A percentile compares a stretch with the other conserved stretches of the same genome.
These are phyloP conservation scores for Scenedesmus sp. DNA, from an alignment of 163 green algal genomes.

Conservation along the genomic window DNA sequence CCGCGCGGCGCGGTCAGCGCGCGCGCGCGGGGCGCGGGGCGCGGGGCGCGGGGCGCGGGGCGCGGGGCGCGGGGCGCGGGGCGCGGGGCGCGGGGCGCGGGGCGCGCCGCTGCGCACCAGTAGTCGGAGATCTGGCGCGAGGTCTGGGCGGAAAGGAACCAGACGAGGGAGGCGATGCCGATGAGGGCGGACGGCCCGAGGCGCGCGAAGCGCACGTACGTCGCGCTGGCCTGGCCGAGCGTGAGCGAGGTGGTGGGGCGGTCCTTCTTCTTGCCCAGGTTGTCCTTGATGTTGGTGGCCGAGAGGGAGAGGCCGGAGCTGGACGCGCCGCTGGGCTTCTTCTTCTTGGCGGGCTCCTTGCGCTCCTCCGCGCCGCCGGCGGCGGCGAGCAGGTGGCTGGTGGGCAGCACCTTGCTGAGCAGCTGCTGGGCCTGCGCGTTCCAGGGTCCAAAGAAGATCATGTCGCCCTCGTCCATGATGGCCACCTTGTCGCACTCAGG, in stretches of 20 bases:
- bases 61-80: too few relatives aligned
- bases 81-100: too few relatives aligned
- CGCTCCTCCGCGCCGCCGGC: conserved; percentile 54
- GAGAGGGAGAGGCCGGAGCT: conserved; percentile 11
- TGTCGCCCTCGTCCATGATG: conserved; percentile 61
- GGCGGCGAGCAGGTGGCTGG: conserved; percentile 61
- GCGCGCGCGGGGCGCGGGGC: too few relatives aligned
- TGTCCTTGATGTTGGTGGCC: conserved; percentile 39
- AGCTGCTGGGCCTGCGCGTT: conserved; percentile 46
- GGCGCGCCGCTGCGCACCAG: too few relatives aligned
- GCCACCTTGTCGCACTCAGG: conserved; percentile 56
- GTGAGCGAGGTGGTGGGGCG: not conserved
- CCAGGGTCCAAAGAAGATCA: conserved; percentile 60
- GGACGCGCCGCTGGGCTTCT: not conserved
- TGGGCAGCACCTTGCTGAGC: conserved; percentile 57
- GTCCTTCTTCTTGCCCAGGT: conserved; percentile 33
- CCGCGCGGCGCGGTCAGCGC: too few relatives aligned
- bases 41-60: too few relatives aligned
- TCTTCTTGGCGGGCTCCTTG: conserved; percentile 48
- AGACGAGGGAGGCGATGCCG: conserved; percentile 51
- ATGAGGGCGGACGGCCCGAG: too few relatives aligned
- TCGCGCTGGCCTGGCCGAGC: not conserved
- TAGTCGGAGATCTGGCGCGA: conserved; percentile 53
- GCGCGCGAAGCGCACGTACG: not conserved
- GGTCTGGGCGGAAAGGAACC: conserved; percentile 63